These are phyloP conservation scores for Hyaloscypha bicolor DNA, from an alignment of 495 filamentous ascomycete genomes.

Conservation along the genomic window DNA sequence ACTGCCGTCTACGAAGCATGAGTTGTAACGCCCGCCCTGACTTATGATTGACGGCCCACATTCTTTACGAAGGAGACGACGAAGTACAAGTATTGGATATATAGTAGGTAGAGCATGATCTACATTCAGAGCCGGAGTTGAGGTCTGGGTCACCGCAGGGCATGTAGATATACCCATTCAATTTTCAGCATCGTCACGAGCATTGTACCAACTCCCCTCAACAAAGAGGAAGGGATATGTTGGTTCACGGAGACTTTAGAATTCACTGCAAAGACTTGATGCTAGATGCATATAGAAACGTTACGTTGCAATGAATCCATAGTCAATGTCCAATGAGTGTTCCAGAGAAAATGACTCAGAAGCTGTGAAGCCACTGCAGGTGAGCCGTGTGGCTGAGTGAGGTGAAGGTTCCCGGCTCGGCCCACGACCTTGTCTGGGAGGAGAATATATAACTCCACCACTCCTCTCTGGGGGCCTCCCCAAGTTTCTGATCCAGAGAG, in stretches of 20 bases:
- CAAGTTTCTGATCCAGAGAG: neutral
- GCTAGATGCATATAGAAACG: neutral
- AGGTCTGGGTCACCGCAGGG: neutral
- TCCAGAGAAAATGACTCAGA: neutral
- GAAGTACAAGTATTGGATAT: neutral
- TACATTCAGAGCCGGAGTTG: neutral
- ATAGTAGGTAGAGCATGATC: neutral
- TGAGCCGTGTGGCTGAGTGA: neutral
- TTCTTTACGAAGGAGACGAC: constrained; percentile 1
- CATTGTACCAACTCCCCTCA: neutral
- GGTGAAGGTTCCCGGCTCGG: neutral
- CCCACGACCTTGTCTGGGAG: neutral
- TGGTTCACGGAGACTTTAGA: neutral
- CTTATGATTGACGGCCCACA: constrained; percentile 9
- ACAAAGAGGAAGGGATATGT: neutral
- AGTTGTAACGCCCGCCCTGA: neutral
- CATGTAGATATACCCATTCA: neutral
- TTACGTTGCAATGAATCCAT: neutral
- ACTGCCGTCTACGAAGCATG: constrained; percentile 3
- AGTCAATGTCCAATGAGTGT: neutral
- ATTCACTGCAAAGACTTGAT: neutral
- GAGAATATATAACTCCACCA: constrained; percentile 1
- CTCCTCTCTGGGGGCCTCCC: constrained; percentile 1
- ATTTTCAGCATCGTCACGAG: neutral
- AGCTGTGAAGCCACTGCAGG: neutral